Percentiles rank a stretch among this genome's conserved stretches.
Conservation (phyloP, 169 alveolate genomes). For the Cryptosporidium andersoni region DNA sequence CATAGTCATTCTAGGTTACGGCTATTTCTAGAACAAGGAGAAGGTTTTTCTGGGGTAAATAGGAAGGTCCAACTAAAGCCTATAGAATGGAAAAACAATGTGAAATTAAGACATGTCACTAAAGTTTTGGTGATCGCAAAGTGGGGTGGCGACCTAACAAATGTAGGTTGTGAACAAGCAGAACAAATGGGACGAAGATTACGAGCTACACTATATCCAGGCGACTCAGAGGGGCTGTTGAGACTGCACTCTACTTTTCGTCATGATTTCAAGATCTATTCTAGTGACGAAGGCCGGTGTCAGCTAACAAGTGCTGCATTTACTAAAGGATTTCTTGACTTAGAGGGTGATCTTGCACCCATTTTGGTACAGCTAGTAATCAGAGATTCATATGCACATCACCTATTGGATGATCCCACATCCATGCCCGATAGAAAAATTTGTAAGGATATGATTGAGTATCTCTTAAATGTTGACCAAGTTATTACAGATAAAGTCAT, state of each 20-base stretch:
- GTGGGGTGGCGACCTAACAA: constrained; percentile 99
- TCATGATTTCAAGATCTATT: constrained; percentile 96
- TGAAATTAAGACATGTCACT: not conserved
- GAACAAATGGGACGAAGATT: constrained; percentile 89
- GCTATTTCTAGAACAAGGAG: constrained; percentile 88
- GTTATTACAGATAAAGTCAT: constrained; percentile 51
- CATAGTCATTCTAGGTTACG: constrained; percentile 80
- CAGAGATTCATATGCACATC: constrained; percentile 74
- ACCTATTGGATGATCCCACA: constrained; percentile 73
- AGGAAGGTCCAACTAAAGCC: constrained; percentile 93
- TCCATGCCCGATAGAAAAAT: constrained; percentile 12
- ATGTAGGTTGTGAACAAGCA: constrained; percentile 92
- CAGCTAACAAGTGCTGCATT: constrained; percentile 98
- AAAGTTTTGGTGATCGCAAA: constrained; percentile 93
- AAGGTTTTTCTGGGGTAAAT: constrained; percentile 94
- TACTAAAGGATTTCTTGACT: constrained; percentile 94
- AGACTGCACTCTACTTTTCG: constrained; percentile 96
- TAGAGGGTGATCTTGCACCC: constrained; percentile 96
- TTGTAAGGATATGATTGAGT: constrained; percentile 63
- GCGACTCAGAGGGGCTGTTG: constrained; percentile 91
- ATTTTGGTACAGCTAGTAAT: constrained; percentile 93
- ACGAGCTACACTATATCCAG: constrained; percentile 90
- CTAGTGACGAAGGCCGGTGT: constrained; percentile 98
- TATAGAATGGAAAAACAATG: constrained; percentile 72
- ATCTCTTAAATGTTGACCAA: constrained; percentile 49